Conservation (phyloP, 1,284 basidiomycete species). For the Ustilago hordei region DNA sequence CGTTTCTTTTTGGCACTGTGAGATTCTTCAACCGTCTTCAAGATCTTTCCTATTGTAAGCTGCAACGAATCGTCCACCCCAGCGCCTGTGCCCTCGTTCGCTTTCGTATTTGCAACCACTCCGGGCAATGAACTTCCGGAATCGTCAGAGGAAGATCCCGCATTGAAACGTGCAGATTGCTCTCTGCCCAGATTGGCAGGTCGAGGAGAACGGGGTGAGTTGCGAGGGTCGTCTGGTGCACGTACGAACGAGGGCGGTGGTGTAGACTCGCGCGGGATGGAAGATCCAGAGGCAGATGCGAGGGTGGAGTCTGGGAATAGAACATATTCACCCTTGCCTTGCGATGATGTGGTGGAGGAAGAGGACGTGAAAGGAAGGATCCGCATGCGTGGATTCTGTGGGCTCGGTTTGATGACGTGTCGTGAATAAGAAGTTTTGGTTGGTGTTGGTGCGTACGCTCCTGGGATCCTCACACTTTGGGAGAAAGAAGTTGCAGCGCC, state of each 20-base stretch:
- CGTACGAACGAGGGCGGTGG: conserved; percentile 19
- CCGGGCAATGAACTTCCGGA: background rate
- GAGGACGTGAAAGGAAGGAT: background rate
- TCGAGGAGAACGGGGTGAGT: conserved; percentile 30
- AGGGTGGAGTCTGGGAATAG: conserved; percentile 10
- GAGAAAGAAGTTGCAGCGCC: conserved; percentile 21
- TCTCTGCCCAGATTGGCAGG: conserved; percentile 22
- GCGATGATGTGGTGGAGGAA: background rate
- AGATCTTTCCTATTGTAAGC: conserved; percentile 19
- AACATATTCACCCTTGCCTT: background rate
- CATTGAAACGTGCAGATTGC: conserved; percentile 16
- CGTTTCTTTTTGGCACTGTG: conserved; percentile 3
- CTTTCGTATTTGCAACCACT: conserved; percentile 10
- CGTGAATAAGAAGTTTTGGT: conserved; percentile 28
- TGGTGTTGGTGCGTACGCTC: conserved; percentile 33
- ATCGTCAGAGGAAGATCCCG: conserved; percentile 13
- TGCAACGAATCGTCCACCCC: conserved; percentile 6
- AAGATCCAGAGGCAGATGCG: background rate
- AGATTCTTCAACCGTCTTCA: conserved; percentile 20
- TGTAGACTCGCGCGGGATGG: conserved; percentile 38
- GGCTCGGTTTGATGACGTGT: conserved; percentile 41
- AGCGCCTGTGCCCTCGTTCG: background rate
- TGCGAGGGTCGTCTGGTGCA: conserved; percentile 19
- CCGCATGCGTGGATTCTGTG: conserved; percentile 16
- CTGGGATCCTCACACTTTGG: conserved; percentile 32